phyloP scores from a whole-genome alignment of 106 monocot species.

The Iris macrosiphon region DNA sequence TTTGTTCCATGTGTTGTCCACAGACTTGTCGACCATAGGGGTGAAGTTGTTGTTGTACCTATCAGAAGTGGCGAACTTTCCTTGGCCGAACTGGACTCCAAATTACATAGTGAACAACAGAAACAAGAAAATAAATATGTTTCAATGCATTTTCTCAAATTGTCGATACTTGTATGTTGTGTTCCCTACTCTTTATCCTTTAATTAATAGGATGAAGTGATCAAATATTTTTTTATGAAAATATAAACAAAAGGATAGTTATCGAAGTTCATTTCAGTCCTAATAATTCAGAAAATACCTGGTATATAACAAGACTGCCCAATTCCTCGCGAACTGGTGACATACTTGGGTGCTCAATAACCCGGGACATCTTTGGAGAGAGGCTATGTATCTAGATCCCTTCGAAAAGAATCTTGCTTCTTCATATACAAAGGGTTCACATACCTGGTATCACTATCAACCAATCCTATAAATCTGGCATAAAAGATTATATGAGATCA shows the following conservation, averaged over 20 bases:
- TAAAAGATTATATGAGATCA: too few species aligned
- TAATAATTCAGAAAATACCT: conserved; percentile 14
- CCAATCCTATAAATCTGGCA: too few species aligned
- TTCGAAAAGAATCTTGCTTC: conserved; percentile 50
- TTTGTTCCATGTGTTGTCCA: conserved; percentile 49
- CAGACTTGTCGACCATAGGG: conserved; percentile 59
- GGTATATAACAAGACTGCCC: conserved; percentile 8
- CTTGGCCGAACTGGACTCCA: conserved; percentile 17
- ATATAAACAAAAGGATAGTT: too few species aligned
- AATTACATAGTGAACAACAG: conserved; percentile 2
- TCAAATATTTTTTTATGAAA: too few species aligned
- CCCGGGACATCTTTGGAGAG: conserved; percentile 20
- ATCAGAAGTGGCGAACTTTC: conserved; percentile 23
- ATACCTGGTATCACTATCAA: too few species aligned
- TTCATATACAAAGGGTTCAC: conserved; percentile 11
- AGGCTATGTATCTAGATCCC: conserved; percentile 4
- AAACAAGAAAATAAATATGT: neutral
- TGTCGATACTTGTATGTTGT: neutral
- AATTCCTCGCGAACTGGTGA: conserved; percentile 70
- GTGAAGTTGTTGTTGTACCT: too few species aligned
- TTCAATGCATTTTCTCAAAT: neutral
- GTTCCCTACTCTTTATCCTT: too few species aligned
- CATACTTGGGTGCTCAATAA: conserved; percentile 41
- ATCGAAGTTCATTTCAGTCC: neutral
- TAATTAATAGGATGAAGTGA: too few species aligned